Base-by-base conservation (phyloP, 164 flowering plant genomes). In the Santalum album region DNA sequence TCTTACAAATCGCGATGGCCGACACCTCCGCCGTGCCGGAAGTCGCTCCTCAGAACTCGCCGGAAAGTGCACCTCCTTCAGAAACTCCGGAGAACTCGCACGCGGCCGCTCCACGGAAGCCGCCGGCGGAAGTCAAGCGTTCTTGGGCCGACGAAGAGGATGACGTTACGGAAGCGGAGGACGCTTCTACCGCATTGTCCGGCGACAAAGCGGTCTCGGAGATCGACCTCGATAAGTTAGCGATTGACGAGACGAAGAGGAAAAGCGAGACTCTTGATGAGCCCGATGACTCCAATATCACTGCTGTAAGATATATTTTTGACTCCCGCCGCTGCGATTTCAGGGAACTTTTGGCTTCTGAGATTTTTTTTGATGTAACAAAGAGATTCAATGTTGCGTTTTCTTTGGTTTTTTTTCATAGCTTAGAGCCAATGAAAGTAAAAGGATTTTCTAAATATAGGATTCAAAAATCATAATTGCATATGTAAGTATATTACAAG, bases 201-300 rank as follows among this genome's bases (percentile, higher is more conserved):
- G 42, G 42, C 42, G 16, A 16, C 17, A n/a, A n/a, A n/a, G n/a
- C n/a, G n/a, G n/a, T 38, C 42, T 38, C 4, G 42, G 17, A n/a
- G n/a, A n/a, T n/a, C n/a, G n/a, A n/a, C 1, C 42, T 38, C 21
- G 55, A 47, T 1, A 36, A 59, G 0, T 60, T 77, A 10, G 36
- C 73, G 9, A 69, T 81, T 44, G 74, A 67, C 15, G 77, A 69
- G 18, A 45, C 38, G 16, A 68, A 66, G 52, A 58, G 55, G 29
- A 32, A 21, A 17, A 49, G 42, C 23, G 43, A 60, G 32, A 48
- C 57, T 29, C 78, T 81, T 12, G 83, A 83, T 9, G 86, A 83
- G n/a, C 87, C 92, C 1, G 78, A 81, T 1, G 90, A 82, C 48
- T 66, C 82, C 10, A 77, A 60, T 29, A 81, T 87, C 51, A 51